Percentiles rank a stretch among this genome's conserved stretches.
These are phyloP conservation scores for Pseudogymnoascus sp. DNA, from an alignment of 2,329 filamentous ascomycete species.

Conservation along the genomic window DNA sequence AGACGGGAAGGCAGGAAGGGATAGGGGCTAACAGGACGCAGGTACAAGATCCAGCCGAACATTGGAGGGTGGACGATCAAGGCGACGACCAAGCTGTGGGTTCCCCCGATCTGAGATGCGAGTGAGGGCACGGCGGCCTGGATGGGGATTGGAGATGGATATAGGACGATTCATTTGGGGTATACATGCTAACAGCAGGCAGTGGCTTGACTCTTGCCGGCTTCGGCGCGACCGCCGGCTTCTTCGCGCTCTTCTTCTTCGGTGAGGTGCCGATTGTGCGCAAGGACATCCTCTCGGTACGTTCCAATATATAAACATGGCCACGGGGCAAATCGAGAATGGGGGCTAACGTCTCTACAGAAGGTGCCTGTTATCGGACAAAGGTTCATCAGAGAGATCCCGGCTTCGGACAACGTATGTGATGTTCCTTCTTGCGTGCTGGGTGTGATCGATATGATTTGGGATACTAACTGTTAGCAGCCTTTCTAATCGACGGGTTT, in stretches of 20 bases:
- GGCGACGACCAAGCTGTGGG: slow-evolving; percentile 43
- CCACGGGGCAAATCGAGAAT: background rate
- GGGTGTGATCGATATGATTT: background rate
- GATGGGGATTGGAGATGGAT: background rate
- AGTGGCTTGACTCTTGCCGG: slow-evolving; percentile 46
- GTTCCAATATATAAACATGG: slow-evolving; percentile 14
- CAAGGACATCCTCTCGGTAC: slow-evolving; percentile 51
- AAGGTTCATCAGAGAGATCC: slow-evolving; percentile 46
- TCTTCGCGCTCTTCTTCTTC: slow-evolving; percentile 52
- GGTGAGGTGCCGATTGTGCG: slow-evolving; percentile 56
- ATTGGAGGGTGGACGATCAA: slow-evolving; percentile 45
- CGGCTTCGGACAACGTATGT: slow-evolving; percentile 57
- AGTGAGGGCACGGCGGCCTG: background rate
- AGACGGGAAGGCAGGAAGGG: background rate
- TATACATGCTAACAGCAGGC: background rate
- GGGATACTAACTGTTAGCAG: background rate
- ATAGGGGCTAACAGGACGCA: slow-evolving; percentile 25
- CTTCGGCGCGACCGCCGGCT: slow-evolving; percentile 48
- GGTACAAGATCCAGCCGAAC: slow-evolving; percentile 53
- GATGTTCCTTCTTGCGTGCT: background rate
- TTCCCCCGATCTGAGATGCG: background rate
- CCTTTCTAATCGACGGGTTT: background rate
- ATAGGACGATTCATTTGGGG: slow-evolving; percentile 9
- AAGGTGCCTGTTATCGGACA: slow-evolving; percentile 47
- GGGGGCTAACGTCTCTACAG: slow-evolving; percentile 29